Evolutionary conservation across 108 stramenopile species (phyloP).

Genomic region (Cylindrotheca closterium): DNA sequence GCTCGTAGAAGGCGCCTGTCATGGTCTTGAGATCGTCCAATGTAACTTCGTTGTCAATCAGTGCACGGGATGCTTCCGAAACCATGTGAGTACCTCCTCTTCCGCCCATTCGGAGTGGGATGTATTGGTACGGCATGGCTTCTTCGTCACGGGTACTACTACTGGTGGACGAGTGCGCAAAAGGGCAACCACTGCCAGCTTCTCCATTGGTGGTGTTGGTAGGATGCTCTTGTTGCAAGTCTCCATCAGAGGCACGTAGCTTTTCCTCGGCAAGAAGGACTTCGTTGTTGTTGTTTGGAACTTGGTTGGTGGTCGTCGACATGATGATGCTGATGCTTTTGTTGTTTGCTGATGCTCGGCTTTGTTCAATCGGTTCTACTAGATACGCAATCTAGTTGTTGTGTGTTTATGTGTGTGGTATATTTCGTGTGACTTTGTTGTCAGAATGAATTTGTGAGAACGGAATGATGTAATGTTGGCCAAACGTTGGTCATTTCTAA

Average conservation of each 20-base stretch:
- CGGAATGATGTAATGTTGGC: too few species aligned
- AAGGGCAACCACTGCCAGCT: neutral
- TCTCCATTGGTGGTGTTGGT: neutral
- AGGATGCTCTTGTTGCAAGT: slow-evolving; percentile 1
- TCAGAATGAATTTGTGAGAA: too few species aligned
- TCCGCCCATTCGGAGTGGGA: slow-evolving; percentile 50
- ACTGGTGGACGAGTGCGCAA: too few species aligned
- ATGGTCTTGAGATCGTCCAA: slow-evolving; percentile 44
- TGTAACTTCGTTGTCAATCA: slow-evolving; percentile 46
- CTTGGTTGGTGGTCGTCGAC: too few species aligned
- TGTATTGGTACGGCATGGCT: slow-evolving; percentile 31
- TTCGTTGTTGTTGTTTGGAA: neutral
- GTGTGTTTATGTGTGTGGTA: too few species aligned
- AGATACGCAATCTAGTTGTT: too few species aligned
- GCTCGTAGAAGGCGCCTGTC: slow-evolving; percentile 55
- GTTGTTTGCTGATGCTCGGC: too few species aligned
- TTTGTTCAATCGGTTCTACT: too few species aligned
- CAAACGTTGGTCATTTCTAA: too few species aligned
- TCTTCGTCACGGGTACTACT: neutral
- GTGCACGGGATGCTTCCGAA: slow-evolving; percentile 26
- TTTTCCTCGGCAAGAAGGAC: neutral
- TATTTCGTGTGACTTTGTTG: too few species aligned
- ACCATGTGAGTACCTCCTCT: slow-evolving; percentile 36
- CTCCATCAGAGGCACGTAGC: slow-evolving; percentile 5
- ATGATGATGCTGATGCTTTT: too few species aligned